These are phyloP conservation scores for Halocafeteria seosinensis DNA, from an alignment of 108 stramenopile species.

Conservation along the genomic window DNA sequence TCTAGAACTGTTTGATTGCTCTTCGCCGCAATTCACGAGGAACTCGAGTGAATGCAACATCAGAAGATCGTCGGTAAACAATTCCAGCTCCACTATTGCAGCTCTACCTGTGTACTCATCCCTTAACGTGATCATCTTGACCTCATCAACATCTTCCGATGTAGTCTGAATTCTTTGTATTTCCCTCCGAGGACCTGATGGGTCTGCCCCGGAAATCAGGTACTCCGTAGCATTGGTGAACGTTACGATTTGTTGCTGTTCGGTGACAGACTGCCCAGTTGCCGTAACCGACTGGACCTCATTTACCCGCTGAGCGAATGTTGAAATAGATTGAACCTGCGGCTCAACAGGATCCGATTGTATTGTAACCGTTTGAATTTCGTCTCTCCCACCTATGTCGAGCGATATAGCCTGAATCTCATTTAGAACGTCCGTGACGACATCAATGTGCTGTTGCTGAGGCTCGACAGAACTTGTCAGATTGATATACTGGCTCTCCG, in stretches of 20 bases:
- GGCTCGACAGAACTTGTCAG: slow-evolving; percentile 6
- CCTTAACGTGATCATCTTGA: slow-evolving; percentile 27
- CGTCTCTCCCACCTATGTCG: slow-evolving; percentile 51
- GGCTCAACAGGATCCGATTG: slow-evolving; percentile 50
- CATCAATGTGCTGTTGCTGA: slow-evolving; percentile 47
- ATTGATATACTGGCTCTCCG: no score
- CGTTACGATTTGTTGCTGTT: slow-evolving; percentile 42
- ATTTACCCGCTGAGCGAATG: slow-evolving; percentile 47
- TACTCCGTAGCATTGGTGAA: no score
- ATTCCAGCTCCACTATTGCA: no score
- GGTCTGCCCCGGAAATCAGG: no score
- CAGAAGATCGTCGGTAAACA: no score
- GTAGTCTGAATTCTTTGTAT: slow-evolving; percentile 45
- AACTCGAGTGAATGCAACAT: no score
- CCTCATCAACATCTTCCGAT: slow-evolving; percentile 40
- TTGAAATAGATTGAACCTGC: slow-evolving; percentile 60
- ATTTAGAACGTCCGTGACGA: slow-evolving; percentile 51
- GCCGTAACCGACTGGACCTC: slow-evolving; percentile 51
- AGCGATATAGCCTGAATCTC: slow-evolving; percentile 53
- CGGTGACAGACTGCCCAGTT: slow-evolving; percentile 46
- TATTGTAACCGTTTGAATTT: slow-evolving; percentile 56
- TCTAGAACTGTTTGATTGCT: no score
- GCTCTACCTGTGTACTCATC: background rate
- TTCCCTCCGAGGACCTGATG: slow-evolving; percentile 31
- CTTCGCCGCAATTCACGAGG: no score